Percentiles rank a stretch among this genome's conserved stretches.
These are phyloP conservation scores for Hydnum rufescens DNA, from an alignment of 768 basidiomycete species.

Conservation along the genomic window DNA sequence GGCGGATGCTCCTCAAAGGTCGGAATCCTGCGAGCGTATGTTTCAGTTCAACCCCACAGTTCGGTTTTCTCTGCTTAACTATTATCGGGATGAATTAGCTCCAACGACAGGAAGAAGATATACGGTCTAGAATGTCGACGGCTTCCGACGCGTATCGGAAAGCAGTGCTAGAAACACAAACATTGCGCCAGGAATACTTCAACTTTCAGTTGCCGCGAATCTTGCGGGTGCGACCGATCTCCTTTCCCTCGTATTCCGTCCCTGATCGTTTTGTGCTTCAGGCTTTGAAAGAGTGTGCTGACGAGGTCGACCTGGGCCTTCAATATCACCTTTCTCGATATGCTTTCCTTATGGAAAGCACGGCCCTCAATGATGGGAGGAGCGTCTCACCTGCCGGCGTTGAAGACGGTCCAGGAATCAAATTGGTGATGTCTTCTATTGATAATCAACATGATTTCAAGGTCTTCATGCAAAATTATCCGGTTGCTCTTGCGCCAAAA, in stretches of 20 bases:
- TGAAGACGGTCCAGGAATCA: conserved; percentile 66
- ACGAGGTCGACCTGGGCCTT: conserved; percentile 93
- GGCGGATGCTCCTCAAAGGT: conserved; percentile 70
- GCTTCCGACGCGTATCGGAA: conserved; percentile 82
- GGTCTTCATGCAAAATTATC: conserved; percentile 93
- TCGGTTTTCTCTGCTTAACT: background rate
- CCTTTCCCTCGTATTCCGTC: conserved; percentile 17
- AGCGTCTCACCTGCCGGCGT: conserved; percentile 46
- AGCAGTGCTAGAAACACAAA: conserved; percentile 73
- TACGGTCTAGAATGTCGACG: conserved; percentile 62
- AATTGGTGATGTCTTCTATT: conserved; percentile 72
- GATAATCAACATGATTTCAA: conserved; percentile 93
- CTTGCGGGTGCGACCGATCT: conserved; percentile 36
- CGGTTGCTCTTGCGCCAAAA: conserved; percentile 54
- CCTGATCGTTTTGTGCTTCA: conserved; percentile 18
- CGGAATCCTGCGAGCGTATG: conserved; percentile 75
- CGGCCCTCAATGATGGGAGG: conserved; percentile 72
- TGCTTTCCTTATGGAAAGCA: conserved; percentile 83
- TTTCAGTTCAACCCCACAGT: conserved; percentile 5
- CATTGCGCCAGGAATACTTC: conserved; percentile 90
- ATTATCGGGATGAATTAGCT: conserved; percentile 27
- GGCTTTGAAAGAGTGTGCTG: conserved; percentile 86
- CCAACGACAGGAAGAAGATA: conserved; percentile 87
- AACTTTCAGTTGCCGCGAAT: conserved; percentile 92
- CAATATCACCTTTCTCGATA: conserved; percentile 94